Percentiles rank a stretch among this genome's conserved stretches.
Conservation (phyloP, 176 grass and related monocot species). For the Cocos nucifera region DNA sequence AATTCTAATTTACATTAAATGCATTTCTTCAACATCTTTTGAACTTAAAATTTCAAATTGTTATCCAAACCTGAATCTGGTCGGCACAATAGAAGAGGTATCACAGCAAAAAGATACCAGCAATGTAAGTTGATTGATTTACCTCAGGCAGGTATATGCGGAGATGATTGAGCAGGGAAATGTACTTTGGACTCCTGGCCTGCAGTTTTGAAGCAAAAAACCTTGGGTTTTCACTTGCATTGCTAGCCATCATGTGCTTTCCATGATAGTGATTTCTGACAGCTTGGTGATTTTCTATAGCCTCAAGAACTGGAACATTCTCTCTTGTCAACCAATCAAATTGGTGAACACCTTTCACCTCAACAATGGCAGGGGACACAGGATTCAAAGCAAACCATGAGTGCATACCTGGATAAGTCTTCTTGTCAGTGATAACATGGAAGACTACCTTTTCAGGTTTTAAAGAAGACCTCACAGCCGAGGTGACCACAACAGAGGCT, state of each 20-base stretch:
- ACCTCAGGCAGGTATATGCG: slow-evolving; percentile 99
- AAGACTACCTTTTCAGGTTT: slow-evolving; percentile 84
- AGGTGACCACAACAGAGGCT: slow-evolving; percentile 88
- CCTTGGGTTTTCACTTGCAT: slow-evolving; percentile 59
- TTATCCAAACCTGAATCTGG: no score
- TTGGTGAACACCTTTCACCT: slow-evolving; percentile 91
- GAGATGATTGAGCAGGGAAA: slow-evolving; percentile 85
- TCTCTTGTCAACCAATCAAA: slow-evolving; percentile 98
- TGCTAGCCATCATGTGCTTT: slow-evolving; percentile 44
- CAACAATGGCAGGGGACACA: slow-evolving; percentile 57
- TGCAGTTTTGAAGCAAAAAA: slow-evolving; percentile 87
- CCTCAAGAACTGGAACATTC: slow-evolving; percentile 86
- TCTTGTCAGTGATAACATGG: slow-evolving; percentile 96
- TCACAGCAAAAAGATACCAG: background rate
- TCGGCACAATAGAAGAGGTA: no score
- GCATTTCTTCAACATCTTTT: no score
- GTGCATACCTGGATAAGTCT: slow-evolving; percentile 97
- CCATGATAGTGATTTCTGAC: slow-evolving; percentile 61
- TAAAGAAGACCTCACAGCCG: slow-evolving; percentile 59
- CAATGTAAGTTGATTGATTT: slow-evolving; percentile 12
- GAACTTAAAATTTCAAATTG: no score
- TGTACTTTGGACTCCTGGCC: slow-evolving; percentile 89
- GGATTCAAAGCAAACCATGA: slow-evolving; percentile 99
- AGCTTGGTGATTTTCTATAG: slow-evolving; percentile 76
- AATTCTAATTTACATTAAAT: no score